Evolutionary conservation across 768 basidiomycete species (phyloP), one percentile per base, ranked within the genome.

Genomic region (Termitomyces eurrhizus): DNA sequence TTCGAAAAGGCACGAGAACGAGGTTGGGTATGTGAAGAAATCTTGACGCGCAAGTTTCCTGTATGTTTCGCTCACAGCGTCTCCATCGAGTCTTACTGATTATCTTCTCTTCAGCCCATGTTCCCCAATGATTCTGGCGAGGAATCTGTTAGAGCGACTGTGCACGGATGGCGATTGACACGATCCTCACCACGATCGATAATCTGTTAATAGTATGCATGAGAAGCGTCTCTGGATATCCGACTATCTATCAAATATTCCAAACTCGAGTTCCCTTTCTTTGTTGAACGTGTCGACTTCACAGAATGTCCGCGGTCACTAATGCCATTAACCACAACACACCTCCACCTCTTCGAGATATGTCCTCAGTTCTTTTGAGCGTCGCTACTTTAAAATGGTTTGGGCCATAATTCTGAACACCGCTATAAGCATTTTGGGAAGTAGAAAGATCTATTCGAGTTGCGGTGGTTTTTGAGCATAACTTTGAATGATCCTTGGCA

Each of bases 101-200:
- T 11, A 33, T 39, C 26, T 24, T 60, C 2, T 62, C 37, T n/a
- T 39, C 26, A 93, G 90, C 87, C 89, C 1, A 96, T 96, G 95
- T 96, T 96, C 66, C 89, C 88, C 0, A 85, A 93, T 4, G 95
- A 97, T 74, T 74, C 84, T 1, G 95, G 94, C 9, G 90, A 90
- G 56, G 87, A 85, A 64, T 80, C 81, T 7, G 78, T 94, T 8
- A 80, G 94, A 26, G 82, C 88, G 7, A 93, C 89, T 0, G 94
- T 97, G 1, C 89, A 93, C 67, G 94, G 94, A 2, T 95, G 92
- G 92, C 78, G 74, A 56, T 72, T 93, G 64, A 82, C 49, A 45
- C 39, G 55, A 45, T 33, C 35, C 6, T 41, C 26, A 29, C 11
- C 29, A 11, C 5, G 7, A 5, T 41, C 16, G 8, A 26, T 29